A percentile compares a stretch with the other conserved stretches of the same genome.
These are phyloP conservation scores for Hapsidospora chrysogenum DNA, from an alignment of 495 filamentous ascomycete genomes.

Conservation along the genomic window DNA sequence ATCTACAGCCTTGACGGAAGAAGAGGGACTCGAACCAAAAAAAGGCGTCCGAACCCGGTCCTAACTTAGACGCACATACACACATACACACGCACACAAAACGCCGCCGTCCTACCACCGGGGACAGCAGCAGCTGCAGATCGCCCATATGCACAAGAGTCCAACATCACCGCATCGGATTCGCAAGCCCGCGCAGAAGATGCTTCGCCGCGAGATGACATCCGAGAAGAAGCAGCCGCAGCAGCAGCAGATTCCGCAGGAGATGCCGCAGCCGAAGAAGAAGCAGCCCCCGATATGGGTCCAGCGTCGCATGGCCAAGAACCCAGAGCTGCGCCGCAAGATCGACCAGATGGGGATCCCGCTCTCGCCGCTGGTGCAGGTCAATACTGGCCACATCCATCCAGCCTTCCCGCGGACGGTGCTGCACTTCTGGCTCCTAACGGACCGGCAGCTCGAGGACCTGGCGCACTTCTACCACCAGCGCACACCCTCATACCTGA, in stretches of 20 bases:
- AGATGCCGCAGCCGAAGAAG: neutral
- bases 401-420: constrained; percentile 49
- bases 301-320: constrained; percentile 14
- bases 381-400: constrained; percentile 42
- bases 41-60: too few species aligned
- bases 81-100: too few species aligned
- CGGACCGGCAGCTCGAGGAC: constrained; percentile 47
- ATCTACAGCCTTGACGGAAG: too few species aligned
- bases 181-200: neutral
- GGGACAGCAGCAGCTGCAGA: too few species aligned
- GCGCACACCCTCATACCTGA: constrained; percentile 34
- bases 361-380: constrained; percentile 39
- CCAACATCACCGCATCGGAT: too few species aligned
- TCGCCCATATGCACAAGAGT: too few species aligned
- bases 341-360: constrained; percentile 28
- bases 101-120: too few species aligned
- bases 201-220: neutral
- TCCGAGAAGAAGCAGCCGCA: neutral
- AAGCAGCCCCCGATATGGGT: constrained; percentile 6
- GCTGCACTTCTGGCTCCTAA: constrained; percentile 60
- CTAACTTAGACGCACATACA: too few species aligned
- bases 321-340: constrained; percentile 21
- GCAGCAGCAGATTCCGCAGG: constrained; percentile 1
- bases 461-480: constrained; percentile 70
- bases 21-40: too few species aligned